Conservation (phyloP, 192 early-diverging fungal species). For the Lunasporangiospora selenospora region DNA sequence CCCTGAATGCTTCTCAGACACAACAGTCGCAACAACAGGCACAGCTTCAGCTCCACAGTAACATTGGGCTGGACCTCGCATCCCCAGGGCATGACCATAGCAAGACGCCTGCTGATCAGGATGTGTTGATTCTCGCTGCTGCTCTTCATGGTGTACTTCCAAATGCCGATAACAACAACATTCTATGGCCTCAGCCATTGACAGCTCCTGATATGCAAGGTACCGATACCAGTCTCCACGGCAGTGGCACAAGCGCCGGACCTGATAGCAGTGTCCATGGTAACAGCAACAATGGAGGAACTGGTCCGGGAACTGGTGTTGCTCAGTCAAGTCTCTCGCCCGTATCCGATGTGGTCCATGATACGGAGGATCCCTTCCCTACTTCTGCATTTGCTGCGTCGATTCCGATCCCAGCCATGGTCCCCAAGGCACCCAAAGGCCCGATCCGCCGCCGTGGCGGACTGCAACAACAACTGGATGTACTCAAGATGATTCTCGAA, state of each 20-base stretch:
- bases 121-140: conserved; percentile 33
- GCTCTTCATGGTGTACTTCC: conserved; percentile 39
- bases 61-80: conserved; percentile 9
- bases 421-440: conserved; percentile 35
- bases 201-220: conserved; percentile 2
- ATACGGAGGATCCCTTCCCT: conserved; percentile 11
- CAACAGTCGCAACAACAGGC: conserved; percentile 4
- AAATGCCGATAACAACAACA: neutral
- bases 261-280: neutral
- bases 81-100: conserved; percentile 1
- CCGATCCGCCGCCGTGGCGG: conserved; percentile 43
- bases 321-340: too few species aligned
- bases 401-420: conserved; percentile 22
- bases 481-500: conserved; percentile 34
- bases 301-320: neutral
- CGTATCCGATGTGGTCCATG: too few species aligned
- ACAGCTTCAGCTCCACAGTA: neutral
- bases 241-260: neutral
- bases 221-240: neutral
- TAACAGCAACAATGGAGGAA: neutral
- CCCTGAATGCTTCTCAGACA: conserved; percentile 6
- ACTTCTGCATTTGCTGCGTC: conserved; percentile 15
- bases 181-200: conserved; percentile 36
- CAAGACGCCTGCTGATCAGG: conserved; percentile 23
- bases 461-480: conserved; percentile 40